These are phyloP conservation scores for Gnetum montanum DNA, from an alignment of 75 land plant genomes.

Conservation along the genomic window DNA sequence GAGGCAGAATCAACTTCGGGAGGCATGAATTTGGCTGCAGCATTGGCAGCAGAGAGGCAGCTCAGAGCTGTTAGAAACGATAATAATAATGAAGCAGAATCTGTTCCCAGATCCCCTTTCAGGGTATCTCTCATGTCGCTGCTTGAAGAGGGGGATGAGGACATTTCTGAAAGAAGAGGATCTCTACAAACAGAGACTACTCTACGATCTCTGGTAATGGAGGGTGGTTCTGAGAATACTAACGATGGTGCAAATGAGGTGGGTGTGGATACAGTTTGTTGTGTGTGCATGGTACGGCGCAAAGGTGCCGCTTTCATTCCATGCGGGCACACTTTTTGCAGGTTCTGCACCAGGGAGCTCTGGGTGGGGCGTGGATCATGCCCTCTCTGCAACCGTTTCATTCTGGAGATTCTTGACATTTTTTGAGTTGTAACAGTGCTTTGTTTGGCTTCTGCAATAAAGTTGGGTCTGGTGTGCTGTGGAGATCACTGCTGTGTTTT, in stretches of 20 bases:
- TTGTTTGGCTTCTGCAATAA: no score
- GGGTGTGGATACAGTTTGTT: conserved; percentile 25
- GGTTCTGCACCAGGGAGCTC: conserved; percentile 53
- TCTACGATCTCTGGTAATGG: not conserved
- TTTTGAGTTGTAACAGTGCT: no score
- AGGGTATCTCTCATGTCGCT: conserved; percentile 50
- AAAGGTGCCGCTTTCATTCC: conserved; percentile 73
- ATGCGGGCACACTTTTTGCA: conserved; percentile 73
- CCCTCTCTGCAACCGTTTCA: conserved; percentile 59
- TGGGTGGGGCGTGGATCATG: conserved; percentile 49
- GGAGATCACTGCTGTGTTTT: no score
- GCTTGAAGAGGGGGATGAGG: conserved; percentile 36
- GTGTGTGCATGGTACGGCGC: conserved; percentile 76
- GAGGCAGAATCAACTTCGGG: not conserved
- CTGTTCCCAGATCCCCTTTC: conserved; percentile 13
- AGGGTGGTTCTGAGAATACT: not conserved
- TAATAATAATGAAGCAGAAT: conserved; percentile 4
- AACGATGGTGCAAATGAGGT: conserved; percentile 6
- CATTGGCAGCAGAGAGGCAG: conserved; percentile 9
- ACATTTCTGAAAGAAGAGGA: conserved; percentile 13
- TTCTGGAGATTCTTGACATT: conserved; percentile 59
- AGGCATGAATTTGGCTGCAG: conserved; percentile 11
- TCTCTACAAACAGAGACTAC: no score
- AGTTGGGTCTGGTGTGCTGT: no score
- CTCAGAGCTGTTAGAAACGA: not conserved